These are phyloP conservation scores for Casuarina cunninghamiana DNA, from an alignment of 306 rosid species.

Conservation along the genomic window DNA sequence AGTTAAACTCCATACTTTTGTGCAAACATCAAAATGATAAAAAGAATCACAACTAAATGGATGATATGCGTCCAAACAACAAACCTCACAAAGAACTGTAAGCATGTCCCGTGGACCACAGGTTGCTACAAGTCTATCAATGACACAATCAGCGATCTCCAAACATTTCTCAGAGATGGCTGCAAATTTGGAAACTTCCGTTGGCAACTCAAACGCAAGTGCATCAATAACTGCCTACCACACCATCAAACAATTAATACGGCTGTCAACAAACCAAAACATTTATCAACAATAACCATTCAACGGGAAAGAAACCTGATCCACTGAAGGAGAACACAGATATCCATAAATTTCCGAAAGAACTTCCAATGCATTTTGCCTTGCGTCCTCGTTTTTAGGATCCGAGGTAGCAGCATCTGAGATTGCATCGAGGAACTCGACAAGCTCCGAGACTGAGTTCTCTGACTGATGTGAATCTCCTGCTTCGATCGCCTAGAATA, in stretches of 20 bases:
- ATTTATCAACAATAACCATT: not conserved
- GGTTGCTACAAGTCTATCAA: conserved; percentile 50
- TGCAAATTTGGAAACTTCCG: conserved; percentile 66
- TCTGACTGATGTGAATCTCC: conserved; percentile 43
- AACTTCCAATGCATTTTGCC: conserved; percentile 44
- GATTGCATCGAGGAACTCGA: conserved; percentile 50
- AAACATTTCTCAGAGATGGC: conserved; percentile 52
- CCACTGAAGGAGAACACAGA: conserved; percentile 53
- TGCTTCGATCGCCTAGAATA: conserved; percentile 44
- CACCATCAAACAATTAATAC: conserved; percentile 16
- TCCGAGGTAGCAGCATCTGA: conserved; percentile 48
- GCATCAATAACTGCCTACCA: conserved; percentile 63
- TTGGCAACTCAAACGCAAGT: conserved; percentile 76
- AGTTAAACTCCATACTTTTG: not conserved
- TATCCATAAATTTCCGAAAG: conserved; percentile 51
- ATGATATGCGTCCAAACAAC: conserved; percentile 22
- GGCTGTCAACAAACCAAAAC: conserved; percentile 3
- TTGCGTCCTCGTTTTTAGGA: conserved; percentile 44
- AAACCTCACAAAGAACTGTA: conserved; percentile 68
- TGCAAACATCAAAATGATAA: conserved; percentile 2
- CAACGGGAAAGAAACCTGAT: conserved; percentile 47
- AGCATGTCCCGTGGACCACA: conserved; percentile 88
- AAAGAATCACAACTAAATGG: not conserved
- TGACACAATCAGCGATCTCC: conserved; percentile 57
- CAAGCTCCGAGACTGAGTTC: conserved; percentile 47